A percentile compares a stretch with the other conserved stretches of the same genome.
Conservation (phyloP, 192 early-diverging fungal species). For the Umbelopsis vinacea region DNA sequence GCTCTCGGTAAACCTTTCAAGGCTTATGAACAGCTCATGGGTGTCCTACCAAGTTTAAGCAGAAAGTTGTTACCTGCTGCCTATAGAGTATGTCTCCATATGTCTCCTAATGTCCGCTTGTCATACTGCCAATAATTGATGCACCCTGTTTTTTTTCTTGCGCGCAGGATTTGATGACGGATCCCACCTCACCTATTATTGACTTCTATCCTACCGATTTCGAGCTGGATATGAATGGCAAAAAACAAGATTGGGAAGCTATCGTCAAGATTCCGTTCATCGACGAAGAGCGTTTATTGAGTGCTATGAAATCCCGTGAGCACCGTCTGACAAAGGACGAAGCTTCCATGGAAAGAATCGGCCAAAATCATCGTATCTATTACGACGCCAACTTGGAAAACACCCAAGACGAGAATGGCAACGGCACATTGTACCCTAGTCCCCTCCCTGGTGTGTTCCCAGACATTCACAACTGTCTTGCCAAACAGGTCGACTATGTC, state of each 20-base stretch:
- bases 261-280: constrained; percentile 99
- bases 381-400: constrained; percentile 45
- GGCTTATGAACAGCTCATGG: constrained; percentile 99
- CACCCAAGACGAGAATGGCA: constrained; percentile 2
- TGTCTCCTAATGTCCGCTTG: too few species aligned
- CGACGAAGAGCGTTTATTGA: constrained; percentile 83
- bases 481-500: constrained; percentile 55
- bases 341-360: constrained; percentile 58
- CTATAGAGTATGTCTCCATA: constrained; percentile 56
- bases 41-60: constrained; percentile 90
- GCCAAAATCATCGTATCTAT: constrained; percentile 68
- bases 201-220: constrained; percentile 95
- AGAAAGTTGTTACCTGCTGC: constrained; percentile 80
- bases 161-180: constrained; percentile 75
- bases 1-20: constrained; percentile 86
- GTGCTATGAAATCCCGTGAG: constrained; percentile 77
- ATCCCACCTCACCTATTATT: constrained; percentile 85
- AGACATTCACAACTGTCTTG: constrained; percentile 59
- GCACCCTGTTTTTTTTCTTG: background rate
- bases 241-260: constrained; percentile 98
- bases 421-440: constrained; percentile 50
- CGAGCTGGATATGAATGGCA: constrained; percentile 95
- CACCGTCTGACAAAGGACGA: constrained; percentile 63
- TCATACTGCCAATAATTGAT: background rate
- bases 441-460: constrained; percentile 73